phyloP scores from a whole-genome alignment of 257 asterid genomes.

The Solanum medicagineum region DNA sequence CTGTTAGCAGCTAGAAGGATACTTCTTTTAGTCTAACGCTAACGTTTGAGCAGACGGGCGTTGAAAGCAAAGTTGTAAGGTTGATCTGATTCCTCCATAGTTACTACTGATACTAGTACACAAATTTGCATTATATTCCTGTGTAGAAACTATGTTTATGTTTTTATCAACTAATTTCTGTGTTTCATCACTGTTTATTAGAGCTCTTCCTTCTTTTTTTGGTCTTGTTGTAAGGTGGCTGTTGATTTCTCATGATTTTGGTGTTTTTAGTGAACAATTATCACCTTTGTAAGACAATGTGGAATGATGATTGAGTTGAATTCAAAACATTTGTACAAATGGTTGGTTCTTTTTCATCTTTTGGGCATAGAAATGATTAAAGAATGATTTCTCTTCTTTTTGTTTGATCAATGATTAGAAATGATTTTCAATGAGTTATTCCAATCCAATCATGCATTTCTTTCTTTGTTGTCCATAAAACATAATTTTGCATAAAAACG shows the following conservation, averaged over 20 bases:
- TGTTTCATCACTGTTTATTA: background rate
- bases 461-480: background rate
- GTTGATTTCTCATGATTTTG: background rate
- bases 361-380: background rate
- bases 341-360: background rate
- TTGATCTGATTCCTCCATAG: background rate
- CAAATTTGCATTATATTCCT: background rate
- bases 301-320: background rate
- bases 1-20: conserved; percentile 44
- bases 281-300: background rate
- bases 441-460: background rate
- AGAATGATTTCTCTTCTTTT: background rate
- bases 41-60: background rate
- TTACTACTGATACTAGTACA: background rate
- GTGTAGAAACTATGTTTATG: background rate
- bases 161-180: background rate
- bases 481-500: background rate
- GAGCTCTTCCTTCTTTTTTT: background rate
- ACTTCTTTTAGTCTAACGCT: background rate
- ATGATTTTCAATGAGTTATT: background rate
- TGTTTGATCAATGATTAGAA: background rate
- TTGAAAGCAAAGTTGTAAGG: background rate
- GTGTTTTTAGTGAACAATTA: background rate
- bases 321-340: background rate
- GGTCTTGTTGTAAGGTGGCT: background rate